Evolutionary conservation across 2,329 filamentous ascomycete species (phyloP), one percentile per base, ranked within the genome.

Genomic region (Fusarium begoniae): DNA sequence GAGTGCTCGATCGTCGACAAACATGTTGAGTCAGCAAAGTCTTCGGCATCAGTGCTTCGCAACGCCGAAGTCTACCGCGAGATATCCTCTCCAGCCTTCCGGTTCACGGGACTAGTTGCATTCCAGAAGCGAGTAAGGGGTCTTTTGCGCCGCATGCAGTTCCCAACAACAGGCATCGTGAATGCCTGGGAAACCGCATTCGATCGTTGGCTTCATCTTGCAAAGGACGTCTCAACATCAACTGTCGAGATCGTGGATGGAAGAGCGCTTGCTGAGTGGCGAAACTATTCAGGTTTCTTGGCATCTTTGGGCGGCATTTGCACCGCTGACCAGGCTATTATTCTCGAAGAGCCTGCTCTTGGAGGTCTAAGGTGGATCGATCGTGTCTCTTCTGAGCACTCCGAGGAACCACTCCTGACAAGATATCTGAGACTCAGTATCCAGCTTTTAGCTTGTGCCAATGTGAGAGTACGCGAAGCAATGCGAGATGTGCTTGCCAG

Each of bases 241-340:
- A 79, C 85, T 5, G 75, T 84, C 9, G 88, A 91, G 28, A 80
- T 80, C 13, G 81, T 90, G 24, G 86, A 90, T 41, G 90, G 92
- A 71, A 86, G 82, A 67, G 84, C 85, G 7, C 81, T 92, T 20
- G 86, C 88, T 2, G 90, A 92, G 76, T 93, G 91, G 91, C 87
- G 91, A 43, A 93, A 93, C 72, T 88, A 90, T 75, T 92, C 91
- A 3, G 91, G 91, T 1, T 92, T 93, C 72, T 84, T 93, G 17
- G 90, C 90, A 10, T 92, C 91, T 1, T 82, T 93, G 10, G 91
- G 90, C 20, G 91, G 91, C 6, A 87, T 90, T 61, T 93, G 91
- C 79, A 89, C 89, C 14, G 88, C 90, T 6, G 88, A 90, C 64
- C 88, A 90, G 77, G 84, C 87, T 55, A 83, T 86, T 58, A 82